Base-by-base conservation (phyloP, 2,329 filamentous ascomycete genomes). In the Diaporthe vexans region DNA sequence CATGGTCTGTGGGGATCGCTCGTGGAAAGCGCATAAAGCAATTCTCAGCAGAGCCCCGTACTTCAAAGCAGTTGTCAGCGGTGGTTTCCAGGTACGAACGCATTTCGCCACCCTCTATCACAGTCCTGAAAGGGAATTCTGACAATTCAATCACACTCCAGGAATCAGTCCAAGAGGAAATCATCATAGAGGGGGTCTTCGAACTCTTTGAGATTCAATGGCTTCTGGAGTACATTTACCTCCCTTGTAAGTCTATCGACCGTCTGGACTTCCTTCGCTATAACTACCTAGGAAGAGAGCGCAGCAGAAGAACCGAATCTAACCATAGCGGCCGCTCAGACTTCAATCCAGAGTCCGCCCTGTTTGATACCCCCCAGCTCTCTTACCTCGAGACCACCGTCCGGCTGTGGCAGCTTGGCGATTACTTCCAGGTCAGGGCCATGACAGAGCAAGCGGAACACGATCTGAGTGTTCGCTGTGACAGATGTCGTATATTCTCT, bases 351-450 rank as follows among this genome's bases (percentile, higher is more conserved):
- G 46, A 52, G 4, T 26, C 46, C 4, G 46, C 63, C 1, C 29
- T 46, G 33, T 33, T 26, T 17, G 58, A 56, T 10, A 15, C 29
- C 40, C 10, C 58, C 33, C 65, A 33, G 58, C 33, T 57, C 15
- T 72, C 71, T 17, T 67, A 46, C 57, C 48, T 72, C 35, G 71
- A 72, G 40, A 33, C 57, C 35, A 57, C 35, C 37, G 71, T 65
- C 26, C 43, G 57, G 2, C 7, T 72, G 48, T 72, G 71, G 71
- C 33, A 61, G 13, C n/a, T 72, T 7, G 71, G 71, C 11, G 35
- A 72, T 33, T 72, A 72, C 26, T 72, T 72, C n/a, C n/a, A 40
- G 3, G 17, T 65, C 33, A 10, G 10, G 3, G 9, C 19, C 26
- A 51, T 72, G 43, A 15, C 4, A 4, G 21, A n/a, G 1, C 7